A percentile compares a stretch with the other conserved stretches of the same genome.
phyloP scores from a whole-genome alignment of 2,329 filamentous ascomycete genomes.

The Aspergillus viridinutans region DNA sequence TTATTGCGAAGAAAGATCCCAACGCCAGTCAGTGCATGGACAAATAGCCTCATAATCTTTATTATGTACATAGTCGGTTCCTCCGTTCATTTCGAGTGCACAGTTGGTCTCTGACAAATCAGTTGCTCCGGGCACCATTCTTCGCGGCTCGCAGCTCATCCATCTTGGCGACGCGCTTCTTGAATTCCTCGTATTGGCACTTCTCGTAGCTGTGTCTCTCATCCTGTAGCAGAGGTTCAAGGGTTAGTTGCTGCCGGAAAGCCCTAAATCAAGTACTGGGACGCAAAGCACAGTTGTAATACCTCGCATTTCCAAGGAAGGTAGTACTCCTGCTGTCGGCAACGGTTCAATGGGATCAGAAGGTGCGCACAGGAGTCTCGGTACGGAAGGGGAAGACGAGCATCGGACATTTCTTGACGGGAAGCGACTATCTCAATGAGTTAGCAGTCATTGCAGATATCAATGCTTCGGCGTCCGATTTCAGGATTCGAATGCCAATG shows the following conservation, averaged over 20 bases:
- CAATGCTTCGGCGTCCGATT: constrained; percentile 6
- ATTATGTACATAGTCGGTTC: constrained; percentile 36
- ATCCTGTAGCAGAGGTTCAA: constrained; percentile 54
- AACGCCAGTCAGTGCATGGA: constrained; percentile 34
- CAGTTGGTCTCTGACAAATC: constrained; percentile 20
- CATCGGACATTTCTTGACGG: constrained; percentile 89
- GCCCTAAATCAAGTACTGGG: background rate
- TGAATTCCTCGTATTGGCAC: constrained; percentile 98
- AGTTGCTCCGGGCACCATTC: constrained; percentile 82
- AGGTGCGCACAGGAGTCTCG: constrained; percentile 94
- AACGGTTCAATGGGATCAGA: constrained; percentile 91
- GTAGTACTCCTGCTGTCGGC: constrained; percentile 87
- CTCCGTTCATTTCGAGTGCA: constrained; percentile 24
- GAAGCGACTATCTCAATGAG: constrained; percentile 23
- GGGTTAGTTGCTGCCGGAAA: constrained; percentile 4
- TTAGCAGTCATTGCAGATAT: constrained; percentile 9
- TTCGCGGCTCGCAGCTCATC: constrained; percentile 86
- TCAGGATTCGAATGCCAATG: constrained; percentile 19
- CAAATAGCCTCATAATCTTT: constrained; percentile 33
- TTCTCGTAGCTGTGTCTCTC: constrained; percentile 98
- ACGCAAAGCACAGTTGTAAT: constrained; percentile 35
- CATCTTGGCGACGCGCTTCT: constrained; percentile 98
- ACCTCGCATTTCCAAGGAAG: constrained; percentile 98
- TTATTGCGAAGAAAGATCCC: constrained; percentile 20
- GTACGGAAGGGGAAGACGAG: constrained; percentile 82